A percentile compares a stretch with the other conserved stretches of the same genome.
Conservation (phyloP, 148 eudicot species). For the Spergularia bocconei region DNA sequence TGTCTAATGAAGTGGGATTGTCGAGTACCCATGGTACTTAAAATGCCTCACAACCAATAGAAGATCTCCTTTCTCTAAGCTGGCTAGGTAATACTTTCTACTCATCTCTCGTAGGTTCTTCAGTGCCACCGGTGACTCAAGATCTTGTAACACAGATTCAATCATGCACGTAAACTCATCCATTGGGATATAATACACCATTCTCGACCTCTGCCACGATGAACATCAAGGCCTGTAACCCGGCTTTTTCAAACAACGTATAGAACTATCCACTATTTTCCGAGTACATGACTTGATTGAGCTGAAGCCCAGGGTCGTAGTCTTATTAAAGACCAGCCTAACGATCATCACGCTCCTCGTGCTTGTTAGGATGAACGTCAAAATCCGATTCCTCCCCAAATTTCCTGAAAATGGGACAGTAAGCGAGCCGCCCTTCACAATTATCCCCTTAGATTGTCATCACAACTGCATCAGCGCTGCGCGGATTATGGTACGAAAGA, state of each 20-base stretch:
- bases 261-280: background rate
- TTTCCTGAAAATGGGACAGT: background rate
- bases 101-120: background rate
- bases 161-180: background rate
- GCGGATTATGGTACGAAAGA: background rate
- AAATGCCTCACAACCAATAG: background rate
- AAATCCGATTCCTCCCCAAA: background rate
- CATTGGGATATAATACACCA: background rate
- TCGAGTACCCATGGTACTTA: background rate
- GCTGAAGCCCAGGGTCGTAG: background rate
- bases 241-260: background rate
- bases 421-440: background rate
- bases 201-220: background rate
- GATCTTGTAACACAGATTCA: background rate
- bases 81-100: background rate
- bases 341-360: background rate
- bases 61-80: background rate
- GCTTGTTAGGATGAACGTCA: background rate
- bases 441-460: background rate
- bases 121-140: background rate
- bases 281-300: background rate
- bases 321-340: background rate
- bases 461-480: background rate
- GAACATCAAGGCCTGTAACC: constrained; percentile 10
- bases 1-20: background rate